Conservation (phyloP, 345 rosid genomes). For the Aquilaria yunnanensis region DNA sequence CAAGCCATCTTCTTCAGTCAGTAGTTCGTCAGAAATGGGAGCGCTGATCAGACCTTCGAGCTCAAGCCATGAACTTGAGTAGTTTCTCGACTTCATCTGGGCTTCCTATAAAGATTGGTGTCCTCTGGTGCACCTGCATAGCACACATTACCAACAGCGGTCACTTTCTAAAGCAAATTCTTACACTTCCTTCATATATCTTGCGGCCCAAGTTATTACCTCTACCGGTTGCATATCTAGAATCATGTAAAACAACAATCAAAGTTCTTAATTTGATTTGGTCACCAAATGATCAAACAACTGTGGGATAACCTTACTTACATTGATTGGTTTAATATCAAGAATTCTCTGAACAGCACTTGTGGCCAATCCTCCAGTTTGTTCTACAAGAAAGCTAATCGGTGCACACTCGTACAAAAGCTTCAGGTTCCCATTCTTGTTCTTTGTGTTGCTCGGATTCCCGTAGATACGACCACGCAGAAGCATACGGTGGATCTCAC, state of each 20-base stretch:
- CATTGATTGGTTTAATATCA: conserved; percentile 35
- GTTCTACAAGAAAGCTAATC: conserved; percentile 33
- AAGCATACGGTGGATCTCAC: conserved; percentile 33
- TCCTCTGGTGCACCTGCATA: conserved; percentile 33
- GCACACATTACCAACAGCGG: not conserved
- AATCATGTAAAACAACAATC: not conserved
- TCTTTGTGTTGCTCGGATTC: conserved; percentile 25
- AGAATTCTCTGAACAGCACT: conserved; percentile 35
- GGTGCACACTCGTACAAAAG: conserved; percentile 36
- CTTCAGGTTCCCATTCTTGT: conserved; percentile 30
- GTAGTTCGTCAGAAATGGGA: no score
- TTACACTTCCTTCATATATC: no score
- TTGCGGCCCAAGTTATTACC: not conserved
- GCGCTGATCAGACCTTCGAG: no score
- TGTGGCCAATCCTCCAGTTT: conserved; percentile 35
- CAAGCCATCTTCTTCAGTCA: no score
- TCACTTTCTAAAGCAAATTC: not conserved
- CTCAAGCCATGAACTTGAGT: conserved; percentile 27
- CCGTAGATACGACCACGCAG: conserved; percentile 31
- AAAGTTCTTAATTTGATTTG: not conserved
- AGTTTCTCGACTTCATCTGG: conserved; percentile 31
- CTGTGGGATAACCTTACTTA: not conserved
- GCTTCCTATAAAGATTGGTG: conserved; percentile 36
- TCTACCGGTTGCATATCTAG: not conserved
- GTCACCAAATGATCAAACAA: not conserved